These are phyloP conservation scores for Lolium rigidum DNA, from an alignment of 176 grass and related monocot genomes.

Conservation along the genomic window DNA sequence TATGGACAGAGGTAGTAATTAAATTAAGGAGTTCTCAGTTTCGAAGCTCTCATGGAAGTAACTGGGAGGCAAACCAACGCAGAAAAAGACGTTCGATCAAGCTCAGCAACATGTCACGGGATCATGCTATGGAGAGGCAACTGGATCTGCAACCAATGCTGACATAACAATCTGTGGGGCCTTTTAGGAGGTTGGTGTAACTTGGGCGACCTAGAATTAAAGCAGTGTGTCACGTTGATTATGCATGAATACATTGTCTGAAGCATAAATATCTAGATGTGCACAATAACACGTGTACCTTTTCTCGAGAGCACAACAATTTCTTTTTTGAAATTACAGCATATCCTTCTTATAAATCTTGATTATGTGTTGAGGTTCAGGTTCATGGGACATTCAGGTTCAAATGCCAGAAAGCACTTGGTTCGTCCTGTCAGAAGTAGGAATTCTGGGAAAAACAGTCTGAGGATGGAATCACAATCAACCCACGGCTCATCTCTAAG, in stretches of 20 bases:
- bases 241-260: not conserved
- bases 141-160: not conserved
- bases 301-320: not conserved
- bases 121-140: not conserved
- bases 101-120: no score
- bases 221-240: not conserved
- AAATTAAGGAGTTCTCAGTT: no score
- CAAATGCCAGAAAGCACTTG: not conserved
- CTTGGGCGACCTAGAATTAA: not conserved
- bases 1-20: no score
- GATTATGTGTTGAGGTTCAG: no score
- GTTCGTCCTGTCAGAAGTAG: not conserved
- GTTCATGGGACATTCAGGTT: not conserved
- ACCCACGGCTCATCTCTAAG: no score
- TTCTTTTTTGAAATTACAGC: not conserved
- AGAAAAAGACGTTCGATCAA: no score
- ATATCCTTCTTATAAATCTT: not conserved
- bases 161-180: not conserved
- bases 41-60: no score
- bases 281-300: not conserved
- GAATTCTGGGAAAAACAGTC: not conserved
- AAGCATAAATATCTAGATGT: not conserved
- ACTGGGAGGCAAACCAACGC: no score
- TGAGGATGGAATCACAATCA: no score
- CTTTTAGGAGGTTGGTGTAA: not conserved